Percentiles rank a stretch among this genome's conserved stretches.
phyloP scores from a whole-genome alignment of 176 grass and related monocot species.

The Oryza glumipatula region DNA sequence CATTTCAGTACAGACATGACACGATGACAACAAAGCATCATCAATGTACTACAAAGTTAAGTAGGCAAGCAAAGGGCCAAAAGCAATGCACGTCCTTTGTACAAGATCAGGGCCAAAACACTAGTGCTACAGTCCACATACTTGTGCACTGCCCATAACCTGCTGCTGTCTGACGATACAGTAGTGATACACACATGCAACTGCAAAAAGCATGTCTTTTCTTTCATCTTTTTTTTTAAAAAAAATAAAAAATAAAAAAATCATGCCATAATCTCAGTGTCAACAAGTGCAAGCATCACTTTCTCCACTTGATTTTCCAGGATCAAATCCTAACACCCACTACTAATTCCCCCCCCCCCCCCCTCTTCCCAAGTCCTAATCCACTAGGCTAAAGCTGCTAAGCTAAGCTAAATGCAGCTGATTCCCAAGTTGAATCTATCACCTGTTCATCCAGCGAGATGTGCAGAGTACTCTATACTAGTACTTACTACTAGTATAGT shows the following conservation, averaged over 20 bases:
- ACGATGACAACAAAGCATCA: not conserved
- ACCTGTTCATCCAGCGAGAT: not conserved
- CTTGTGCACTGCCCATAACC: not conserved
- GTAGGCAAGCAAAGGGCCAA: not conserved
- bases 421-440: not conserved
- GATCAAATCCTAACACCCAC: conserved; percentile 24
- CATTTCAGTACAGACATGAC: not conserved
- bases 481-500: not conserved
- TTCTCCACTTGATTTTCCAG: not conserved
- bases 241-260: no score
- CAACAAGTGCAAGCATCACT: not conserved
- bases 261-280: not conserved
- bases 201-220: not conserved
- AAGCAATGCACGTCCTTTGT: not conserved
- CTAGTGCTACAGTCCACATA: not conserved
- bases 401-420: not conserved
- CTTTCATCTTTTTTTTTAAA: no score
- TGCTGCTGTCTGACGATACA: not conserved
- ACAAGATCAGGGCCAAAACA: not conserved
- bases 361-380: not conserved
- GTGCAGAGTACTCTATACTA: not conserved
- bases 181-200: not conserved
- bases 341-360: not conserved
- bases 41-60: not conserved
- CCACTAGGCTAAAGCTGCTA: not conserved